Evolutionary conservation across 331 rosid species (phyloP).

Genomic region (Quercus phellos): DNA sequence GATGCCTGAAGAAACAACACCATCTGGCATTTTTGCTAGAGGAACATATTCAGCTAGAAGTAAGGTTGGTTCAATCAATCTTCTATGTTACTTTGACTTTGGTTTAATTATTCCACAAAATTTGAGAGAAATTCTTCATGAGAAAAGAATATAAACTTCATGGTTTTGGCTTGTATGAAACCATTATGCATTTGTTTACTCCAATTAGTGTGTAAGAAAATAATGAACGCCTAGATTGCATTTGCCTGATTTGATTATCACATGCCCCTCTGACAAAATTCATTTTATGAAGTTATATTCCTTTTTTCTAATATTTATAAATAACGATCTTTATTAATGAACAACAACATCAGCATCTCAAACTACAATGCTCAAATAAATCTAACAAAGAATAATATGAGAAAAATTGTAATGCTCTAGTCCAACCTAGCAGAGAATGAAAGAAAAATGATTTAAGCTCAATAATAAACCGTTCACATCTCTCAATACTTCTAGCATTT

Average conservation of each 20-base stretch:
- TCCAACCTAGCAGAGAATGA: too few relatives aligned
- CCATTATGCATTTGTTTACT: not conserved
- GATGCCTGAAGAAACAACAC: slow-evolving; percentile 91
- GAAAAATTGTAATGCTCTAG: too few relatives aligned
- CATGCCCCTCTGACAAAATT: not conserved
- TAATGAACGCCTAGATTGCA: slow-evolving; percentile 1
- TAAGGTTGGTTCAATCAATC: slow-evolving; percentile 47
- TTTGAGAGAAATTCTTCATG: not conserved
- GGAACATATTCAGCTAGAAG: slow-evolving; percentile 83
- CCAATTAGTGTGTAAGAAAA: not conserved
- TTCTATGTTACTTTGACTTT: not conserved
- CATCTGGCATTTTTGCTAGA: slow-evolving; percentile 94
- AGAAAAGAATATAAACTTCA: not conserved
- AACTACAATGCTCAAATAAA: too few relatives aligned
- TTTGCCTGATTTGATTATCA: slow-evolving; percentile 12
- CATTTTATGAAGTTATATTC: not conserved
- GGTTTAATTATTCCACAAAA: too few relatives aligned
- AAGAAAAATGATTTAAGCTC: too few relatives aligned
- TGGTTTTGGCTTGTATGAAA: not conserved
- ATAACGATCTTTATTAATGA: too few relatives aligned
- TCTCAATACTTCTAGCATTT: too few relatives aligned
- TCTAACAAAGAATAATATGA: too few relatives aligned
- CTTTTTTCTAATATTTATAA: too few relatives aligned
- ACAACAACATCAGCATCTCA: too few relatives aligned
- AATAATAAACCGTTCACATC: too few relatives aligned